phyloP scores from a whole-genome alignment of 1,284 basidiomycete species.

The Fomes fomentarius region DNA sequence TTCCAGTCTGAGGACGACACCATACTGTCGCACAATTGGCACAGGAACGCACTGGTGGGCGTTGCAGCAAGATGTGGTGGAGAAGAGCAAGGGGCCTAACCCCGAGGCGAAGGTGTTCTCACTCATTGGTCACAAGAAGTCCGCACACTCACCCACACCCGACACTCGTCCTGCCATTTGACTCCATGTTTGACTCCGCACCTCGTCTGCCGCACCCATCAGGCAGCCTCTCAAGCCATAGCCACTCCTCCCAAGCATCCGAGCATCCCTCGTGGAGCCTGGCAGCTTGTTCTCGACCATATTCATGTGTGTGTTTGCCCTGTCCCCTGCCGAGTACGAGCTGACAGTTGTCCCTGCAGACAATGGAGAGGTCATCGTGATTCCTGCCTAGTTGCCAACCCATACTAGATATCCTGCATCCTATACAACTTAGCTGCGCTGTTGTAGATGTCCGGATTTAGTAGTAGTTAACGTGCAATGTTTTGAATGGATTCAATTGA shows the following conservation, averaged over 20 bases:
- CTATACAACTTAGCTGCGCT: too few relatives aligned
- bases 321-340: slow-evolving; percentile 81
- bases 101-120: slow-evolving; percentile 86
- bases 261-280: slow-evolving; percentile 45
- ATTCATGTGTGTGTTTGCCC: slow-evolving; percentile 74
- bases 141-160: slow-evolving; percentile 9
- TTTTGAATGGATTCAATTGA: too few relatives aligned
- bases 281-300: slow-evolving; percentile 48
- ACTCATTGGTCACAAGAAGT: slow-evolving; percentile 41
- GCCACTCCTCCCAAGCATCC: slow-evolving; percentile 15
- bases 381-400: too few relatives aligned
- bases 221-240: too few relatives aligned
- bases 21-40: slow-evolving; percentile 56
- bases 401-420: too few relatives aligned
- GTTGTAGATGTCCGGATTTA: too few relatives aligned
- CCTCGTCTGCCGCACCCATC: background rate
- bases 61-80: slow-evolving; percentile 36
- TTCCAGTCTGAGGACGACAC: slow-evolving; percentile 61
- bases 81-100: slow-evolving; percentile 69
- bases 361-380: too few relatives aligned
- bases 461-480: too few relatives aligned
- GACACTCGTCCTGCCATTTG: background rate
- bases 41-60: slow-evolving; percentile 49
- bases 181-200: slow-evolving; percentile 13
- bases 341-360: too few relatives aligned